Conservation (phyloP, 345 rosid species). For the Syzygium aromaticum region DNA sequence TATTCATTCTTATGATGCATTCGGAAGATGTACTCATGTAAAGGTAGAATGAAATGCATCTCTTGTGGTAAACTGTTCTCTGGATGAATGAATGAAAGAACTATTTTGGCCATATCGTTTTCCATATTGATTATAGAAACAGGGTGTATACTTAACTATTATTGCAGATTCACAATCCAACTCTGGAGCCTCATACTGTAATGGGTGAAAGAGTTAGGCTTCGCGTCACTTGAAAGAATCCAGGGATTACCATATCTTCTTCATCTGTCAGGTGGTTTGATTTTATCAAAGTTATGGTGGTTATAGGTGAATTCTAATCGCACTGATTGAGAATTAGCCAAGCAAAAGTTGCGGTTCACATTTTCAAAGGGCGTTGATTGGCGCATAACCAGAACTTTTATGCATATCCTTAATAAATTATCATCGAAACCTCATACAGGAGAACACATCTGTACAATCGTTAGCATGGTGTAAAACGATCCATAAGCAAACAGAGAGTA, state of each 20-base stretch:
- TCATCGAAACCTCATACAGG: background rate
- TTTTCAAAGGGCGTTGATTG: background rate
- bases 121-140: background rate
- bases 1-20: background rate
- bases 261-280: background rate
- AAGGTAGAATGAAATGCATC: background rate
- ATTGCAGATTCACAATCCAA: background rate
- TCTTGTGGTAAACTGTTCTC: background rate
- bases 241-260: background rate
- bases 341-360: background rate
- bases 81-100: background rate
- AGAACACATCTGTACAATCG: background rate
- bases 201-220: background rate
- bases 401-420: background rate
- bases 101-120: background rate
- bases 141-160: background rate
- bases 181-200: background rate
- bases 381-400: background rate
- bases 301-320: background rate
- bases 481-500: background rate
- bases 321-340: accelerated
- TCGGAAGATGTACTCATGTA: background rate
- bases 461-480: background rate
- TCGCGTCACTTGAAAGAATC: background rate
- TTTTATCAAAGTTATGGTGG: background rate